These are phyloP conservation scores for Xylona heveae DNA, from an alignment of 495 filamentous ascomycete genomes.

Conservation along the genomic window DNA sequence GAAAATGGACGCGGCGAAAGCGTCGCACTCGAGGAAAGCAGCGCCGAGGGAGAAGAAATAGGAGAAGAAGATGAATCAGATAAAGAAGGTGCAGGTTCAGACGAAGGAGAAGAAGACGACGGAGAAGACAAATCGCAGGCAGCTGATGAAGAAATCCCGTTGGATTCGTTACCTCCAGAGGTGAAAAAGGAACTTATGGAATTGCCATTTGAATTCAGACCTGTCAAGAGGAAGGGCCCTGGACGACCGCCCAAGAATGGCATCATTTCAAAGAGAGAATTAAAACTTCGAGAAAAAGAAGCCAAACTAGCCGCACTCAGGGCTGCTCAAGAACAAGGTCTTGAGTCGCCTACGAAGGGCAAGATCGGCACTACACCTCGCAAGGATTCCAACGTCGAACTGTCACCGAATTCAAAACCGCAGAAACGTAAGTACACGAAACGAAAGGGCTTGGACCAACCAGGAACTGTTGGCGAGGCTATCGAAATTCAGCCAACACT, in stretches of 20 bases:
- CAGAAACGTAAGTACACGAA: slow-evolving; percentile 69
- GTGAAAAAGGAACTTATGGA: slow-evolving; percentile 7
- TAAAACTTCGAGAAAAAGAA: slow-evolving; percentile 42
- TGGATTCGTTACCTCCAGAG: no score
- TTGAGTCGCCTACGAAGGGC: slow-evolving; percentile 16
- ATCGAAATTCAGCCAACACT: no score
- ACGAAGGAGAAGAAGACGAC: slow-evolving; percentile 15
- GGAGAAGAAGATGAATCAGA: slow-evolving; percentile 4
- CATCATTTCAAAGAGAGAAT: slow-evolving; percentile 75
- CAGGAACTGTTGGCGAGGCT: no score
- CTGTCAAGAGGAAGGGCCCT: slow-evolving; percentile 54
- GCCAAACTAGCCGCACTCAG: slow-evolving; percentile 12
- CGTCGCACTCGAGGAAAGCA: slow-evolving; percentile 23
- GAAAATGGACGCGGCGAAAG: slow-evolving; percentile 34
- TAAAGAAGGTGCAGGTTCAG: slow-evolving; percentile 8
- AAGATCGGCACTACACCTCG: slow-evolving; percentile 23
- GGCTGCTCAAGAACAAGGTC: background rate
- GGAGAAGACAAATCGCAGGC: slow-evolving; percentile 8
- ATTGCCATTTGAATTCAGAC: slow-evolving; percentile 12
- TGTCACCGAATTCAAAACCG: slow-evolving; percentile 26
- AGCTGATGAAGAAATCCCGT: slow-evolving; percentile 15
- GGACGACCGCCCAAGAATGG: slow-evolving; percentile 83
- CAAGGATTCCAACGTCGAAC: slow-evolving; percentile 32
- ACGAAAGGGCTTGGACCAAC: slow-evolving; percentile 41
- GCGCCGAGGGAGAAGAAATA: slow-evolving; percentile 20